Evolutionary conservation across 2,329 filamentous ascomycete genomes (phyloP), one percentile per base, ranked within the genome.

Genomic region (Fusarium duplospermum): DNA sequence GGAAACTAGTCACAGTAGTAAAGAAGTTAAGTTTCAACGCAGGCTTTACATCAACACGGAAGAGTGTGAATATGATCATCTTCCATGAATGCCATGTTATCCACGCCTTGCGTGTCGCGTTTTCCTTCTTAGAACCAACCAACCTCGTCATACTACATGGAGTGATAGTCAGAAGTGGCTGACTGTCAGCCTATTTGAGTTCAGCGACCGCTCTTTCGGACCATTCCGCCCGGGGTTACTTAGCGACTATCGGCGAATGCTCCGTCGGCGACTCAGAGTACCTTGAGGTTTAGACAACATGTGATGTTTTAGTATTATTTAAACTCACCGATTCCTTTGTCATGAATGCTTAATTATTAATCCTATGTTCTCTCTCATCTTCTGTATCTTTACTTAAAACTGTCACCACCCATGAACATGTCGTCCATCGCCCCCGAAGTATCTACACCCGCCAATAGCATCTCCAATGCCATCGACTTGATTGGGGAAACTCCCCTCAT

Each of bases 401-500:
- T 40, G 14, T 13, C 22, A 27, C 16, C 20, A 56, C 4, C 22
- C 33, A n/a, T 36, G 13, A 58, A 38, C 8, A 58, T 58, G 56
- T 38, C 33, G 33, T 20, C 20, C 33, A 11, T 36, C 33, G 9
- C 29, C 10, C 14, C 54, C 14, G 54, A 36, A 57, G 20, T 8
- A 24, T 36, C 33, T 6, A 16, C 33, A 1, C 54, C 31, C 4
- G 31, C 31, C 20, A 58, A 35, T 2, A 31, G 29, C 29, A 45
- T 62, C 40, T 31, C 45, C 18, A 91, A 90, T 66, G 93, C 95
- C 73, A 93, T 91, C 56, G 92, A 97, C 83, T 90, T 98, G 77
- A 98, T 98, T 78, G 95, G 95, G 79, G 95, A 96, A 83, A 97
- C 95, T 50, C 96, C 96, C 13, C 90, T 98, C 60, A 94, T 98